Conservation (phyloP, 306 rosid genomes). For the Lupinus albus region DNA sequence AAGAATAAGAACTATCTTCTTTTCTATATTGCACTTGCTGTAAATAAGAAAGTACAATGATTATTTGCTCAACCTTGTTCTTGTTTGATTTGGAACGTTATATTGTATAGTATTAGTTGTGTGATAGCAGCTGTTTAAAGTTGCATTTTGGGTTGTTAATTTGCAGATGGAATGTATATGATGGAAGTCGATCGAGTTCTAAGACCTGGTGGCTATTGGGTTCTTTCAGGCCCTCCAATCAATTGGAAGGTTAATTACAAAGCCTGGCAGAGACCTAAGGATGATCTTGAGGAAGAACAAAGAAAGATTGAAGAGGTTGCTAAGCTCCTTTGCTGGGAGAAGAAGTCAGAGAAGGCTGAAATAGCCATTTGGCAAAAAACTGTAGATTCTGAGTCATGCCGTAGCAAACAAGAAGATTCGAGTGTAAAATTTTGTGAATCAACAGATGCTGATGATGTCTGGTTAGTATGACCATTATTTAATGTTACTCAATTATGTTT, state of each 20-base stretch:
- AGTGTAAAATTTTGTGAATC: conserved; percentile 62
- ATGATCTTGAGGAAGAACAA: conserved; percentile 86
- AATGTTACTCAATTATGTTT: conserved; percentile 3
- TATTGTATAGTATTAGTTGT: no score
- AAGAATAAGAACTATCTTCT: neutral
- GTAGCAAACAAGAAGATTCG: conserved; percentile 66
- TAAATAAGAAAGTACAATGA: conserved; percentile 16
- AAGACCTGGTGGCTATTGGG: conserved; percentile 99
- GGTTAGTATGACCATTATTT: conserved; percentile 51
- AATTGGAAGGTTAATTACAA: conserved; percentile 79
- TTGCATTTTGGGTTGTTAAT: conserved; percentile 34
- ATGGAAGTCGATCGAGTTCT: conserved; percentile 96
- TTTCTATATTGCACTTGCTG: conserved; percentile 25
- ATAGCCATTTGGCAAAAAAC: conserved; percentile 90
- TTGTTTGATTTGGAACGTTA: no score
- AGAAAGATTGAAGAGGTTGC: conserved; percentile 80
- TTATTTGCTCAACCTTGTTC: no score
- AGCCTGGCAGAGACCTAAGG: conserved; percentile 88
- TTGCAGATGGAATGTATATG: conserved; percentile 79
- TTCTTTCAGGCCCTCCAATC: conserved; percentile 95
- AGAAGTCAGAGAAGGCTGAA: conserved; percentile 79
- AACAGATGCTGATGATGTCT: conserved; percentile 65
- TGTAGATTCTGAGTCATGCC: conserved; percentile 66
- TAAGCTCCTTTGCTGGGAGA: conserved; percentile 95
- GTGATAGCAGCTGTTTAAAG: conserved; percentile 30